phyloP scores from a whole-genome alignment of 2,329 filamentous ascomycete species.

The Nigrospora sphaerica region DNA sequence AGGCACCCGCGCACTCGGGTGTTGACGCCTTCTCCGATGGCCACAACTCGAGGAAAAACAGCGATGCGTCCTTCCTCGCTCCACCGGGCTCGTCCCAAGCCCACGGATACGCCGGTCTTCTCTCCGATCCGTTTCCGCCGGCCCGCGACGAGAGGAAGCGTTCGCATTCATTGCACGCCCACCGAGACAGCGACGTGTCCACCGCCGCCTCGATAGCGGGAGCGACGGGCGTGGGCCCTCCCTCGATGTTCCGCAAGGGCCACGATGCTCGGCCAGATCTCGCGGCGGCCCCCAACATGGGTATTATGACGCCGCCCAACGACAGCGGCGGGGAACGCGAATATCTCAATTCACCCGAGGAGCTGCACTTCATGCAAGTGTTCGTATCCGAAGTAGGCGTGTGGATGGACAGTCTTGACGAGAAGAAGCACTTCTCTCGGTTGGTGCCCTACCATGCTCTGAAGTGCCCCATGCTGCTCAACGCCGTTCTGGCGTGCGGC shows the following conservation, averaged over 20 bases:
- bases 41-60: slow-evolving; percentile 18
- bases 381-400: slow-evolving; percentile 85
- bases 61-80: slow-evolving; percentile 16
- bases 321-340: slow-evolving; percentile 41
- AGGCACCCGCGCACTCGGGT: slow-evolving; percentile 10
- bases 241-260: slow-evolving; percentile 16
- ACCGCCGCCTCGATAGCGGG: slow-evolving; percentile 29
- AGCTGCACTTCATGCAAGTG: slow-evolving; percentile 83
- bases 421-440: slow-evolving; percentile 77
- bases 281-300: slow-evolving; percentile 17
- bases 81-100: slow-evolving; percentile 15
- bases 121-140: slow-evolving; percentile 13
- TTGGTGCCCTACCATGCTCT: slow-evolving; percentile 78
- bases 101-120: slow-evolving; percentile 13
- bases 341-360: slow-evolving; percentile 66
- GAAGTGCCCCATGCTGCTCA: slow-evolving; percentile 78
- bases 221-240: slow-evolving; percentile 25
- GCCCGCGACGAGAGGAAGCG: slow-evolving; percentile 16
- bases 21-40: slow-evolving; percentile 12
- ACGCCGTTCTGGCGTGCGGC: slow-evolving; percentile 83
- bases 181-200: slow-evolving; percentile 28
- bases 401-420: slow-evolving; percentile 93
- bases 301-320: slow-evolving; percentile 31
- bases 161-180: slow-evolving; percentile 14
- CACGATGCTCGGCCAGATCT: slow-evolving; percentile 16